Evolutionary conservation across 805 yeast genomes (phyloP), one percentile per base, ranked within the genome.

Genomic region (Starmerella scarabaei): DNA sequence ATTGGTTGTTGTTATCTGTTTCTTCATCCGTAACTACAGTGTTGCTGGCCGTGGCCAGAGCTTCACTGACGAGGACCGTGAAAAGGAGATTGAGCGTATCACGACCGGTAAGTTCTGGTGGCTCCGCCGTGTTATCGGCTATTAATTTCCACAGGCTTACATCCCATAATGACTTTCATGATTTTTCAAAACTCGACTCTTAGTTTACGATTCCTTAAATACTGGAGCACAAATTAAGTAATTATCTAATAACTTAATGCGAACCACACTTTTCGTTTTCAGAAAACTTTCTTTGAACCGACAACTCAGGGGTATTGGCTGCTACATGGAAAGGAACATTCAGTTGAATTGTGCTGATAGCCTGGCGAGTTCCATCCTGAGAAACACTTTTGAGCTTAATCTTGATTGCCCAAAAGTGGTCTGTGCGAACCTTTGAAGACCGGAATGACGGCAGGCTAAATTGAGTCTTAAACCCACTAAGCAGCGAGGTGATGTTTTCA

Each of bases 21-120:
- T 44, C 33, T 29, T 36, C 21, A 16, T 42, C 9, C 40, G 43
- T 8, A 31, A 29, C 33, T 42, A 44, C 36, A 16, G 14, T 9
- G 41, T 39, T 5, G 5, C 11, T 32, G 37, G 36, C 11, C 27
- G 35, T 15, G 16, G 20, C 11, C 45, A 42, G 41, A 38, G 41
- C 15, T 19, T 41, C 14, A 38, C 35, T 11, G 48, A 44, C 11
- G 48, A 41, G 35, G 45, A 41, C 29, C 48, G 48, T 15, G 43
- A 44, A 31, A 30, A 24, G 7, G 35, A 44, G 37, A 20, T 15
- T 14, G 6, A 24, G 30, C 36, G 29, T 15, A 34, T 20, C 5
- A 26, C 18, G 15, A 34, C 30, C 5, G 30, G 26, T 16, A 4
- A 20, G 11, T 24, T 4, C 14, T 11, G 31, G 31, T 33, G 37